Base-by-base conservation (phyloP, 257 asterid species). In the Anisodus acutangulus region DNA sequence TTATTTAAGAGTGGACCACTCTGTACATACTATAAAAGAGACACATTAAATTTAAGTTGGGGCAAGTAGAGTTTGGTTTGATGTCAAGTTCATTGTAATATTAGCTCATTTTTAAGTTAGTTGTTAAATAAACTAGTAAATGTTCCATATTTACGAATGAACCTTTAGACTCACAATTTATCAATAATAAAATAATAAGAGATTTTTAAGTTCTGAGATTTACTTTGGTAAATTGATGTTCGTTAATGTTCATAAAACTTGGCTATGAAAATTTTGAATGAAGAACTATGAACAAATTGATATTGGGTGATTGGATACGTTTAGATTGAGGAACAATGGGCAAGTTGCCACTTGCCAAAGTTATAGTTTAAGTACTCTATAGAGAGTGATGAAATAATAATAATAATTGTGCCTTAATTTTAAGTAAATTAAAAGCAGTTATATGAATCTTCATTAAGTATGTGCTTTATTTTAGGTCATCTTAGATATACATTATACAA, bases 21-120 rank as follows among this genome's bases (percentile, higher is more conserved):
- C 13, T 45, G 35, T 43, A 71, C 39, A 31, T 45, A 71, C 3
- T 71, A 71, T 9, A 45, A 71, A 70, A 5, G 57, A 41, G 37
- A n/a, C 60, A 0, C n/a, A 47, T 72, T 76, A 51, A 76, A 76
- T 51, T 16, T 12, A 51, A 74, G 22, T 51, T 51, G 81, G 45
- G 22, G 62, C 45, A 22, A 76, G 22, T 51, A 22, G 62, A 49
- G 81, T 76, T 76, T 76, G 63, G 63, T 76, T 76, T 22, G 12
- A 22, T 76, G 63, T 76, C 81, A 76, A 76, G 2, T 51, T 51
- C 63, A 76, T 49, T 76, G 45, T 6, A 12, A 22, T 49, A 22
- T 74, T 49, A 11, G n/a, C 59, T 41, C 9, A 70, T 70, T 70
- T 39, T 70, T 31, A 31, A 9, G 41, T 70, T 69, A 41, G 3